Evolutionary conservation across 169 alveolate genomes (phyloP).

Genomic region (Babesia microti): DNA sequence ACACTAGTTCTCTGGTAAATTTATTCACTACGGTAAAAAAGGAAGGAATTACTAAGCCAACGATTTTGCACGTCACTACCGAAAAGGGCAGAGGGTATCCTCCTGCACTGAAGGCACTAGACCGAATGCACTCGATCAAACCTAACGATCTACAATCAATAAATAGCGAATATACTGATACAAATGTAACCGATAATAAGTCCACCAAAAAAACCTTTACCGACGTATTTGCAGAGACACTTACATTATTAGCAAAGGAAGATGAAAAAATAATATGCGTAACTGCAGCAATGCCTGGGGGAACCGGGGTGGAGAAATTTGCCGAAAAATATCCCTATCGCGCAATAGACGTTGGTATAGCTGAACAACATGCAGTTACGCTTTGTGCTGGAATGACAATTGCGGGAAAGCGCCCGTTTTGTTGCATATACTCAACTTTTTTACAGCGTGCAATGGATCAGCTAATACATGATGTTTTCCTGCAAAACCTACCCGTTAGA

Average conservation of each 20-base stretch:
- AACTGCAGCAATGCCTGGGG: constrained; percentile 77
- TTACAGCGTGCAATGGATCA: constrained; percentile 77
- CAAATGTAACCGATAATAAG: neutral
- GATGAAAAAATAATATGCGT: constrained; percentile 51
- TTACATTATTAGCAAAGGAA: constrained; percentile 45
- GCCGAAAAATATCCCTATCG: constrained; percentile 54
- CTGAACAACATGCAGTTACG: constrained; percentile 81
- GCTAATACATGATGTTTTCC: constrained; percentile 63
- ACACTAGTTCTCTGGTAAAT: constrained; percentile 40
- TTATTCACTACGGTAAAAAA: constrained; percentile 24
- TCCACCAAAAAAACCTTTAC: constrained; percentile 40
- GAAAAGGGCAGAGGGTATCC: constrained; percentile 63
- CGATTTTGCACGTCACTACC: constrained; percentile 59
- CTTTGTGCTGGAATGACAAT: constrained; percentile 73
- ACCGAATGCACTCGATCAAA: constrained; percentile 55
- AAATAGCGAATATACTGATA: neutral
- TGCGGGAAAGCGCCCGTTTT: constrained; percentile 59
- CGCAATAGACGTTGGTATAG: constrained; percentile 78
- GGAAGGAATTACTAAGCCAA: constrained; percentile 31
- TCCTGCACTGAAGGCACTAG: constrained; percentile 53
- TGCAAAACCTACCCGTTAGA: constrained; percentile 64
- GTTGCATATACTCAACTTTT: constrained; percentile 70
- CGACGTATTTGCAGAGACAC: constrained; percentile 50
- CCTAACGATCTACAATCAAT: constrained; percentile 3
- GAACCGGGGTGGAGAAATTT: constrained; percentile 63